Evolutionary conservation across 176 grass and related monocot species (phyloP), one percentile per base, ranked within the genome.

Genomic region (Phoenix roebelenii): DNA sequence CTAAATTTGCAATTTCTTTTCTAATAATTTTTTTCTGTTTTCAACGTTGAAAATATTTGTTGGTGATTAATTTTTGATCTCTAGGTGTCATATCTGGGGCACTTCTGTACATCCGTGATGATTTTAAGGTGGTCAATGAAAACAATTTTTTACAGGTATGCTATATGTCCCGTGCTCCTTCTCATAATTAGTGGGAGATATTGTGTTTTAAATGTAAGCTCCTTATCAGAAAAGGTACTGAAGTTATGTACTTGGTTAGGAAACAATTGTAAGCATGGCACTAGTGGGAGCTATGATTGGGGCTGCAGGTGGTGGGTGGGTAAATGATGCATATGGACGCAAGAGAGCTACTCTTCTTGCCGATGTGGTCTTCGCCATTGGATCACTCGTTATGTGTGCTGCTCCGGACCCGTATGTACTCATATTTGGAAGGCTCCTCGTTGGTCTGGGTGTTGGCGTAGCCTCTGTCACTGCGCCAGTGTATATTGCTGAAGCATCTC

Each of bases 231-330:
- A 22, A 20, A 51, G 20, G 16, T 25, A 26, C 5, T 64, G 74
- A 15, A 61, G 55, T 69, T 6, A 26, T 80, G 56, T 69, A n/a
- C 66, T 76, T 22, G 22, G 7, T 0, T 75, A 96, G 92, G 92
- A 97, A 73, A 97, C 92, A 22, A 91, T 97, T 72, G 92, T 97
- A 69, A 97, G 92, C 79, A 97, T 97, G 92, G 84, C 92, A 58
- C 59, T 97, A 52, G 80, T 85, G 1, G 92, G 92, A 72, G 92
- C 92, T 16, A 88, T 91, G 5, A 32, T 97, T 62, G 92, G 92
- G 55, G 92, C 92, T 57, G 83, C 86, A 32, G 80, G 54, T n/a
- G 83, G 92, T 56, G 92, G 92, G 17, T 97, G 83, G 83, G 76
- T 97, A 17, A 97, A 97, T 80, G 92, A 97, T 80, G 75, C 76